These are phyloP conservation scores for Penicillium verrucosum DNA, from an alignment of 2,329 filamentous ascomycete genomes.

Conservation along the genomic window DNA sequence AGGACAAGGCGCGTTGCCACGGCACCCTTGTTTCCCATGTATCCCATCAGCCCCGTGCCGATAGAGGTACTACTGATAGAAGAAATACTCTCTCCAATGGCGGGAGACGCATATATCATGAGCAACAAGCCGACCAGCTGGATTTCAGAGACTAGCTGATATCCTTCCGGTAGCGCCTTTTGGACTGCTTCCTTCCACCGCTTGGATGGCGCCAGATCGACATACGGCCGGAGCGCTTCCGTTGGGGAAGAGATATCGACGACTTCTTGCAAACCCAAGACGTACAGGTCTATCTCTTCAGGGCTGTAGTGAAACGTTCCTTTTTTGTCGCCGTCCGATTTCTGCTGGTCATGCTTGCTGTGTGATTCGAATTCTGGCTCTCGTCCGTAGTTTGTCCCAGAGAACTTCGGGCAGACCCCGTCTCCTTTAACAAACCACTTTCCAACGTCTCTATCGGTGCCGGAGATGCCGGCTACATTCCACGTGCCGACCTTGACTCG, in stretches of 20 bases:
- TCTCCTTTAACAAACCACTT: conserved; percentile 82
- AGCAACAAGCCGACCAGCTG: conserved; percentile 84
- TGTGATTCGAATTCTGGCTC: conserved; percentile 18
- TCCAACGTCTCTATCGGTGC: conserved; percentile 81
- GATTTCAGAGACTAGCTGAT: conserved; percentile 71
- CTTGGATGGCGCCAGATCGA: conserved; percentile 66
- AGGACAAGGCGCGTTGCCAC: conserved; percentile 77
- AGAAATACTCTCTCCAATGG: conserved; percentile 69
- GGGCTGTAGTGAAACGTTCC: conserved; percentile 37
- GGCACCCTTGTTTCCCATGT: conserved; percentile 94
- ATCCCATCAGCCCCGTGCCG: conserved; percentile 85
- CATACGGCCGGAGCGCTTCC: conserved; percentile 74
- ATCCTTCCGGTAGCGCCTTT: conserved; percentile 71
- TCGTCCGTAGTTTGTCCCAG: conserved; percentile 44
- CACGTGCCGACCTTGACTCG: conserved; percentile 89
- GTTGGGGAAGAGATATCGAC: conserved; percentile 77
- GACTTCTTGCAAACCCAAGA: conserved; percentile 86
- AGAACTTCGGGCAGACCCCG: conserved; percentile 63
- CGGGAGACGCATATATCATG: conserved; percentile 79
- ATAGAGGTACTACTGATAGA: conserved; percentile 79
- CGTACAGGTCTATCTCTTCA: conserved; percentile 80
- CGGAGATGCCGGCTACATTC: conserved; percentile 85
- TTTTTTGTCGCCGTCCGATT: conserved; percentile 43
- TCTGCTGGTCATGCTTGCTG: conserved; percentile 46
- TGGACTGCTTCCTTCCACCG: conserved; percentile 79